Evolutionary conservation across 2,329 filamentous ascomycete species (phyloP).

Genomic region (Aspergillus ochraceoroseus): DNA sequence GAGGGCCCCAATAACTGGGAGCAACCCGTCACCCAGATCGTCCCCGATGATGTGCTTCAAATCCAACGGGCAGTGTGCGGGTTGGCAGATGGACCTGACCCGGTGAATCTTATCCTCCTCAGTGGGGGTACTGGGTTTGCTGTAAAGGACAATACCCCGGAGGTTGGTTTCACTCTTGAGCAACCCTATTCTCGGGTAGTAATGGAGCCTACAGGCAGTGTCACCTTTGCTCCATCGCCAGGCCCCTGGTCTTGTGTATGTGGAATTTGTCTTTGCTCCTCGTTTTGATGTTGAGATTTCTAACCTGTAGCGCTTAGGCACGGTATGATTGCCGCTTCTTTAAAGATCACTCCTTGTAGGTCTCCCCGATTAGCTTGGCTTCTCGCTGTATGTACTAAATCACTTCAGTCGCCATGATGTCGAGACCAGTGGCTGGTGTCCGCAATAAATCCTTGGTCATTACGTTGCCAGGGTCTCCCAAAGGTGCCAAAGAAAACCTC

Average conservation of each 20-base stretch:
- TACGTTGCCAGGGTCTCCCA: conserved; percentile 89
- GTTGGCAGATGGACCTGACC: conserved; percentile 65
- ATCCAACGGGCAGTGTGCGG: conserved; percentile 69
- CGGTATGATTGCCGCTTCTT: conserved; percentile 81
- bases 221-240: conserved; percentile 72
- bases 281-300: neutral
- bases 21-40: conserved; percentile 64
- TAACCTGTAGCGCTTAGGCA: conserved; percentile 51
- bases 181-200: neutral
- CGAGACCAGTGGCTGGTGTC: conserved; percentile 83
- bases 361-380: too few relatives aligned
- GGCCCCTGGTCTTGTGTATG: conserved; percentile 76
- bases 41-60: conserved; percentile 66
- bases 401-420: conserved; percentile 83
- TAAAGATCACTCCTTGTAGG: conserved; percentile 85
- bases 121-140: conserved; percentile 95
- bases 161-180: conserved; percentile 52
- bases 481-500: conserved; percentile 90
- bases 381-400: conserved; percentile 19
- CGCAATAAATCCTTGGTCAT: conserved; percentile 75
- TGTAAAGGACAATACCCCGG: conserved; percentile 76
- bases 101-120: conserved; percentile 71
- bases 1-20: conserved; percentile 69
- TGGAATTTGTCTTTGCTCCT: too few relatives aligned
- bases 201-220: conserved; percentile 58